Base-by-base conservation (phyloP, 1,284 basidiomycete species). In the Ganoderma resinaceum region DNA sequence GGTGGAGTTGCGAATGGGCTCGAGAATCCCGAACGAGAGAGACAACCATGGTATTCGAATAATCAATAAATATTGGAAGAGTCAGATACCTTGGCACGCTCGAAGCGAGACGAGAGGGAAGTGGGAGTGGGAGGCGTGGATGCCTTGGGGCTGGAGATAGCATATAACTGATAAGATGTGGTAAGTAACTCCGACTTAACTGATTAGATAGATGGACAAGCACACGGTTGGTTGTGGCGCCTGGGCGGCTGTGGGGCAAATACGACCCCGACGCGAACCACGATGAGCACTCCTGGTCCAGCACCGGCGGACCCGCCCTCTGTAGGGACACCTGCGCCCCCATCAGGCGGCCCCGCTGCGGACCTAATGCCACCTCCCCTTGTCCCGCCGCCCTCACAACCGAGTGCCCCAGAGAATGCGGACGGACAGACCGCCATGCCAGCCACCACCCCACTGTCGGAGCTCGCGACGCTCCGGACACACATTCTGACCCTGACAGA, bases 401-500 rank as follows among this genome's bases (percentile, higher is more conserved):
- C 9, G 35, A 35, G 14, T 9, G 61, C 49, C 3, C 49, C 35
- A 33, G 62, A 52, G 35, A 63, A 46, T 20, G 26, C 37, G 23
- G 52, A 37, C 37, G 29, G 52, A 3, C 35, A 20, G 31, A 20
- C 42, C 42, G 1, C 37, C 37, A 29, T 38, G 37, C 26, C 62
- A 5, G 40, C 60, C 14, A 29, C 66, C 43, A 62, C 52, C 6
- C 66, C 66, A n/a, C 42, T 42, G 16, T 65, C 67, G 46, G 64
- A 69, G 37, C 42, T 73, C 33, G 62, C 68, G 11, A 66, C 71
- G 11, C 78, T 86, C 37, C 78, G 84, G 64, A 78, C 76, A 5
- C 84, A 83, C 68, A 83, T 88, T n/a, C 80, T 84, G 65, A 77
- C 81, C 5, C 79, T 89, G 18, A 81, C 82, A 3, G 83, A 85